Percentiles rank a stretch among this genome's conserved stretches.
These are phyloP conservation scores for Parastagonospora avenae DNA, from an alignment of 2,329 filamentous ascomycete species.

Conservation along the genomic window DNA sequence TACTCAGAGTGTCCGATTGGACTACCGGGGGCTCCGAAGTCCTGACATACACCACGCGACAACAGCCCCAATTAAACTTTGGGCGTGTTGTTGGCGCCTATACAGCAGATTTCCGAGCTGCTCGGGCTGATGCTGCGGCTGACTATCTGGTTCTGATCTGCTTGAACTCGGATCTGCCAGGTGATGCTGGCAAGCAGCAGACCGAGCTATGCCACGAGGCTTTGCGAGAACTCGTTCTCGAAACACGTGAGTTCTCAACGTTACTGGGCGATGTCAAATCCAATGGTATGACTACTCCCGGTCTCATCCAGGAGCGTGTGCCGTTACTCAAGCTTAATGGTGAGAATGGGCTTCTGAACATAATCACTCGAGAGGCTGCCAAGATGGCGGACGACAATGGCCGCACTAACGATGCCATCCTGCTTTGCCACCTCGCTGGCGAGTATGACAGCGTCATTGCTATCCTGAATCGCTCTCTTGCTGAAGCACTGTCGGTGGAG, in stretches of 20 bases:
- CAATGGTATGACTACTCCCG: conserved; percentile 83
- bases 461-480: conserved; percentile 87
- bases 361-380: conserved; percentile 92
- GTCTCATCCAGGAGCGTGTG: conserved; percentile 85
- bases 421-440: conserved; percentile 91
- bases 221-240: conserved; percentile 90
- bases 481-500: conserved; percentile 85
- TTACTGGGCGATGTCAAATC: conserved; percentile 88
- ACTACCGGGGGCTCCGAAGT: conserved; percentile 68
- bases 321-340: conserved; percentile 78
- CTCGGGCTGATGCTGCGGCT: conserved; percentile 84
- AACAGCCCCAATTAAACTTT: conserved; percentile 86
- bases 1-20: conserved; percentile 81
- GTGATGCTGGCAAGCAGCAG: conserved; percentile 76
- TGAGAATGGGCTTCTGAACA: conserved; percentile 83
- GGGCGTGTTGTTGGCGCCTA: conserved; percentile 93
- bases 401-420: conserved; percentile 87
- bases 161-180: conserved; percentile 82
- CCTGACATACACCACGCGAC: conserved; percentile 69
- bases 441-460: conserved; percentile 94
- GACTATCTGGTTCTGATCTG: conserved; percentile 93
- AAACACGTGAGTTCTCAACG: conserved; percentile 93
- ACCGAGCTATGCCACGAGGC: conserved; percentile 87
- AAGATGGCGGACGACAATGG: conserved; percentile 93
- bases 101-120: conserved; percentile 92